phyloP scores from a whole-genome alignment of 2,329 filamentous ascomycete genomes.

The Hymenoscyphus fructigenus region DNA sequence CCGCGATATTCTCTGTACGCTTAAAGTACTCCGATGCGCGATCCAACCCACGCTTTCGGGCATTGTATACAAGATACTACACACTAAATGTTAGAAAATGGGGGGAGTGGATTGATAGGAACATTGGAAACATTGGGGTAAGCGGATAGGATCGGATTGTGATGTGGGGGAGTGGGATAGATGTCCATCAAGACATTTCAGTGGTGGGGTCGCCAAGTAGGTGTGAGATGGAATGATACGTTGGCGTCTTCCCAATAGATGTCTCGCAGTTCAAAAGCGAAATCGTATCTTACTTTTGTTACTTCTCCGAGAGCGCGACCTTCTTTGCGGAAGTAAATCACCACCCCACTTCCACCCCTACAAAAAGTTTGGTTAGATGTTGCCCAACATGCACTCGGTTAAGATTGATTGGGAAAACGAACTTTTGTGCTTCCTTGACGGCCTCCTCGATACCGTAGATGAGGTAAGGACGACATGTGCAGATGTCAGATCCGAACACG shows the following conservation, averaged over 20 bases:
- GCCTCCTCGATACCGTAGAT: conserved; percentile 98
- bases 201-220: conserved; percentile 16
- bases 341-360: conserved; percentile 80
- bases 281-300: conserved; percentile 33
- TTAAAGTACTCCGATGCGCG: conserved; percentile 92
- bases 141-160: conserved; percentile 20
- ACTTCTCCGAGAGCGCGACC: conserved; percentile 93
- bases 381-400: conserved; percentile 5
- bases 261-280: conserved; percentile 73
- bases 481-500: conserved; percentile 97
- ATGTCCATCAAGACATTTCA: conserved; percentile 12
- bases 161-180: conserved; percentile 68
- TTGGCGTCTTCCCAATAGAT: conserved; percentile 46
- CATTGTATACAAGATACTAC: conserved; percentile 66
- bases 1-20: conserved; percentile 96
- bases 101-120: conserved; percentile 46
- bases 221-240: conserved; percentile 17
- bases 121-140: conserved; percentile 17
- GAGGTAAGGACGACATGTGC: conserved; percentile 91
- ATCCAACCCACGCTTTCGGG: conserved; percentile 75
- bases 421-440: conserved; percentile 89
- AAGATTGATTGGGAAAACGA: conserved; percentile 11
- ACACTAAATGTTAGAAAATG: conserved; percentile 24
- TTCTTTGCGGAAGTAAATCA: conserved; percentile 99
- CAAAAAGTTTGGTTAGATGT: conserved; percentile 7